Conservation (phyloP, 2,329 filamentous ascomycete species). For the Pseudopyrenochaeta lycopersici region DNA sequence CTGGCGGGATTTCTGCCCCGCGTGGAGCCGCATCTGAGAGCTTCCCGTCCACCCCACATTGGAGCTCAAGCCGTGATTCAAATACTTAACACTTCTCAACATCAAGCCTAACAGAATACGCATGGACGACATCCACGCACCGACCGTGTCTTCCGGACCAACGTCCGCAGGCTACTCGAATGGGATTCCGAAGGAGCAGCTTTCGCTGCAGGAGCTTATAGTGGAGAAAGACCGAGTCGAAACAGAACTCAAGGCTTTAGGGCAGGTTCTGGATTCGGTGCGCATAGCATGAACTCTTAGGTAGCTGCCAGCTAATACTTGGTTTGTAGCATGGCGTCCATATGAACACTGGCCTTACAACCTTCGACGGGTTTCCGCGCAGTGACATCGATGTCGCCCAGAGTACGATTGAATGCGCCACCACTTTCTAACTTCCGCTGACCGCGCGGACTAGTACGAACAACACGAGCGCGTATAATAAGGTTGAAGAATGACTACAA, state of each 20-base stretch:
- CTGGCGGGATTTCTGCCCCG: constrained; percentile 1
- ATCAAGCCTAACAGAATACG: constrained; percentile 58
- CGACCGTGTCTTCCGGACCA: constrained; percentile 81
- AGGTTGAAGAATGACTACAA: constrained; percentile 93
- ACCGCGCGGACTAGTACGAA: constrained; percentile 73
- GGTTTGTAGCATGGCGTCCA: constrained; percentile 81
- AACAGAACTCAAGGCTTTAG: constrained; percentile 83
- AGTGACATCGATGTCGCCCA: constrained; percentile 95
- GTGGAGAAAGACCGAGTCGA: constrained; percentile 85
- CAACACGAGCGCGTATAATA: constrained; percentile 90
- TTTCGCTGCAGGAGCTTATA: constrained; percentile 82
- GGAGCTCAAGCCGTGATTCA: not conserved
- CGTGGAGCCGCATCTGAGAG: not conserved
- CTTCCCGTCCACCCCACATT: constrained; percentile 2
- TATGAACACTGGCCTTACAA: constrained; percentile 89
- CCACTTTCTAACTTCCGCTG: constrained; percentile 15
- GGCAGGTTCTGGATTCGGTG: constrained; percentile 89
- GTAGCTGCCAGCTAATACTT: constrained; percentile 22
- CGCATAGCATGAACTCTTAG: constrained; percentile 34
- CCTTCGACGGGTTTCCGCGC: constrained; percentile 89
- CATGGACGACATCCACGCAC: constrained; percentile 74
- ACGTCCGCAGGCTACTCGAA: constrained; percentile 68
- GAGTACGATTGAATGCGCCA: constrained; percentile 64
- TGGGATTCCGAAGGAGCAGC: constrained; percentile 67
- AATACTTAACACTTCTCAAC: constrained; percentile 8